A percentile compares a stretch with the other conserved stretches of the same genome.
Conservation (phyloP, 805 yeast species). For the Dipodascopsis tothii region DNA sequence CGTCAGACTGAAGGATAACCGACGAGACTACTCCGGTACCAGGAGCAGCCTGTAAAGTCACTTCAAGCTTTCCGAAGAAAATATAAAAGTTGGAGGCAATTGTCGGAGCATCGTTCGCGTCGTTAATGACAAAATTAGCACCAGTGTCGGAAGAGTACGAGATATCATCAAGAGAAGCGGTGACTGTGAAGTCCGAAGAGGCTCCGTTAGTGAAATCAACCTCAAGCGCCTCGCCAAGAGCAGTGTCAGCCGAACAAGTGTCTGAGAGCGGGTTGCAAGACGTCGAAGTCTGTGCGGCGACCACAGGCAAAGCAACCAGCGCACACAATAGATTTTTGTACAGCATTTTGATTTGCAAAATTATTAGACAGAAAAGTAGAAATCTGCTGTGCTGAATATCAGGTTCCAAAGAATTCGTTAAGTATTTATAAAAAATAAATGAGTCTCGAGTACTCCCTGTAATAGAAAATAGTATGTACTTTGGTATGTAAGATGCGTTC, state of each 20-base stretch:
- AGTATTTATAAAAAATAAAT: no score
- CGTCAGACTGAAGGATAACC: slow-evolving; percentile 74
- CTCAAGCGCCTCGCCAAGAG: slow-evolving; percentile 53
- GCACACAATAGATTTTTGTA: not conserved
- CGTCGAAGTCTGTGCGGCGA: slow-evolving; percentile 8
- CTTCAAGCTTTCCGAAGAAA: slow-evolving; percentile 83
- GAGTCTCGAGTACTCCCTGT: no score
- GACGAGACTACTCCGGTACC: slow-evolving; percentile 78
- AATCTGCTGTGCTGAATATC: no score
- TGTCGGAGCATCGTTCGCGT: slow-evolving; percentile 70
- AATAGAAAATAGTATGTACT: no score
- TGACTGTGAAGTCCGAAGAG: slow-evolving; percentile 37
- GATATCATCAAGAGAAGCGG: slow-evolving; percentile 38
- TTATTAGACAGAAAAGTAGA: no score
- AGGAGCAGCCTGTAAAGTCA: slow-evolving; percentile 58
- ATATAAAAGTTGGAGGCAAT: slow-evolving; percentile 70
- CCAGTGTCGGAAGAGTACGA: slow-evolving; percentile 51
- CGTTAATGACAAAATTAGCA: slow-evolving; percentile 48
- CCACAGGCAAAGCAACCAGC: not conserved
- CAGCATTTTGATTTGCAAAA: not conserved
- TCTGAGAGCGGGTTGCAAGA: slow-evolving; percentile 42
- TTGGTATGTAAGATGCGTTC: no score
- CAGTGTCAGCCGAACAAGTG: slow-evolving; percentile 46
- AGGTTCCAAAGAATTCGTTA: no score
- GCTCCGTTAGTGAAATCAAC: slow-evolving; percentile 46